Evolutionary conservation across 805 yeast species (phyloP), one percentile per base, ranked within the genome.

Genomic region (Saccharomyces kudriavzevii): DNA sequence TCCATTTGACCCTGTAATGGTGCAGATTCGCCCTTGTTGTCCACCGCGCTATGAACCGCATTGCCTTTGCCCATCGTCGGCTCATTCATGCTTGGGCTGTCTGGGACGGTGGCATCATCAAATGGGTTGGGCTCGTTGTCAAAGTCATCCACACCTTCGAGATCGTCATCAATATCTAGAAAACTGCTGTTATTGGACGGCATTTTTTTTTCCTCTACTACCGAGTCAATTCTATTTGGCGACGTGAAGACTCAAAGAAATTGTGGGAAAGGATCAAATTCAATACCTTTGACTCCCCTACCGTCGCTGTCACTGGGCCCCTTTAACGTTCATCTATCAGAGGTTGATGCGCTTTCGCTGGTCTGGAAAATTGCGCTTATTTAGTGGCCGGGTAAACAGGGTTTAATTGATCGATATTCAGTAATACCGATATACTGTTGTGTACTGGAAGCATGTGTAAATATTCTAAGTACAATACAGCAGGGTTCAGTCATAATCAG

Each of bases 131-230:
- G 47, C 27, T 63, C 65, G 22, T 57, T 49, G 5, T 14, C 40
- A 45, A 64, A 64, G 52, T 64, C 68, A 45, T 64, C 68, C 4
- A 58, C 68, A 14, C 68, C 68, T 4, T 64, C 64, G 27, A 64
- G 54, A 46, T 60, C 68, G 50, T 64, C 68, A 50, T 61, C 58
- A 26, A 62, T 52, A 5, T 57, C 57, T 17, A 49, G 45, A 28
- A 52, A 54, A 49, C 40, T 40, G 6, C 46, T 48, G 22, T 43
- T 30, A 20, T 30, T 53, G 17, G 48, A 25, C 20, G 29, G 27
- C 27, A 45, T 26, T 45, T 45, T 45, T 20, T 45, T 24, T 20
- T 45, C 5, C 29, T 45, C 22, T 45, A n/a, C 17, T 45, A 10
- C 17, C 24, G 24, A 35, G 24, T 20, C 43, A 17, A 35, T 35